phyloP scores from a whole-genome alignment of 2,329 filamentous ascomycete species.

The Epichloe aotearoae region DNA sequence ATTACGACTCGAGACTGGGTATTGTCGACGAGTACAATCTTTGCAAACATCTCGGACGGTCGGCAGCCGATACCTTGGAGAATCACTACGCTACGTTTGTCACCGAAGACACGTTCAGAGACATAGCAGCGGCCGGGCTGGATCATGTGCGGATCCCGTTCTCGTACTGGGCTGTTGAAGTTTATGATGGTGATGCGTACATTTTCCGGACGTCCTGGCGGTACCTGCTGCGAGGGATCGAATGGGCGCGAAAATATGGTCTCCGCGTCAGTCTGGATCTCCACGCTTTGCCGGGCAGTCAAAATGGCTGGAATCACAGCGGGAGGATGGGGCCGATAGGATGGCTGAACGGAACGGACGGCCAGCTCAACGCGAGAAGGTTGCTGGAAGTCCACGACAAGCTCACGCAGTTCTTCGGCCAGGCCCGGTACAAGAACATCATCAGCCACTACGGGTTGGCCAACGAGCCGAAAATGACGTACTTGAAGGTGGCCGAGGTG shows the following conservation, averaged over 20 bases:
- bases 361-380: slow-evolving; percentile 62
- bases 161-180: slow-evolving; percentile 86
- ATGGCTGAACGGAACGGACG: slow-evolving; percentile 88
- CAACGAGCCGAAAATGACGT: slow-evolving; percentile 87
- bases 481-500: slow-evolving; percentile 52
- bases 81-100: slow-evolving; percentile 86
- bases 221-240: slow-evolving; percentile 82
- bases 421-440: slow-evolving; percentile 83
- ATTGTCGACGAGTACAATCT: slow-evolving; percentile 87
- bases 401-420: slow-evolving; percentile 83
- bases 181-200: slow-evolving; percentile 78
- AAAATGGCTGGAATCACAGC: slow-evolving; percentile 97
- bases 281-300: slow-evolving; percentile 81
- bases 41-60: slow-evolving; percentile 52
- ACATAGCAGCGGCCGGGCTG: slow-evolving; percentile 76
- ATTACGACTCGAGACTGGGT: slow-evolving; percentile 45
- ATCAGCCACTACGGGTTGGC: slow-evolving; percentile 85
- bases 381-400: slow-evolving; percentile 79
- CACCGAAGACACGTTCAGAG: slow-evolving; percentile 67
- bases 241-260: slow-evolving; percentile 87
- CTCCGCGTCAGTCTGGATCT: slow-evolving; percentile 86
- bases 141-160: slow-evolving; percentile 96
- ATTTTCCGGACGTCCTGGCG: slow-evolving; percentile 79
- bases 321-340: slow-evolving; percentile 67
- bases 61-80: slow-evolving; percentile 60